Percentiles rank a stretch among this genome's conserved stretches.
Evolutionary conservation across 371 early-diverging fungal species (phyloP).

Genomic region (Mortierella sp.): DNA sequence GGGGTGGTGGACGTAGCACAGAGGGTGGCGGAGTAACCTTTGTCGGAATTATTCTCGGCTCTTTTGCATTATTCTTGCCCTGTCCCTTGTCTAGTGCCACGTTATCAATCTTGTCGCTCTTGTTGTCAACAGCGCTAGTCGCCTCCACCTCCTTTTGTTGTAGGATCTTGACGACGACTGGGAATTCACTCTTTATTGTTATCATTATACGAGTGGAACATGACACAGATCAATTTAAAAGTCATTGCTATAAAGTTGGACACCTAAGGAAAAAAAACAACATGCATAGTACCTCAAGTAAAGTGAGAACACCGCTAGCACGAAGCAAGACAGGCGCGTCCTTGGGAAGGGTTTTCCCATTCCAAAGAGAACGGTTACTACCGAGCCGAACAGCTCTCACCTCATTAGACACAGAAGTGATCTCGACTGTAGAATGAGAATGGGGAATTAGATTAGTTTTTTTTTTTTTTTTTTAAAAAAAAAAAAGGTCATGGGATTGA

Average conservation of each 20-base stretch:
- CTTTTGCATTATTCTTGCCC: background rate
- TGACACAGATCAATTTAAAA: background rate
- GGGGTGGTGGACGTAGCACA: background rate
- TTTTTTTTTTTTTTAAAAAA: background rate
- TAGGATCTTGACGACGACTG: constrained; percentile 6
- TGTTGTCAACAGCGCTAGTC: background rate
- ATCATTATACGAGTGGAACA: background rate
- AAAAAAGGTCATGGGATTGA: background rate
- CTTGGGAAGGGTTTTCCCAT: constrained; percentile 22
- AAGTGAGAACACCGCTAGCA: constrained; percentile 14
- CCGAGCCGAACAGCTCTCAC: constrained; percentile 27
- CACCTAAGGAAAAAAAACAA: background rate
- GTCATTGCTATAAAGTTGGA: background rate
- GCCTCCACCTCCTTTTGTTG: background rate
- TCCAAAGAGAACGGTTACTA: constrained; percentile 29
- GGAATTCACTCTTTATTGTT: constrained; percentile 6
- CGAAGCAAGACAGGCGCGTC: constrained; percentile 7
- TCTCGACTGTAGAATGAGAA: constrained; percentile 10
- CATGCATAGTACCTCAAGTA: constrained; percentile 34
- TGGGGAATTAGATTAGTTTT: background rate
- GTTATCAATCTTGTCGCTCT: background rate
- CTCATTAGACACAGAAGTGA: constrained; percentile 8
- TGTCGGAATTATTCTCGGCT: background rate
- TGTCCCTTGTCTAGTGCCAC: background rate
- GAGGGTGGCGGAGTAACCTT: background rate